A percentile compares a stretch with the other conserved stretches of the same genome.
Conservation (phyloP, 1,139 yeast species). For the Blastobotrys capitulatus region DNA sequence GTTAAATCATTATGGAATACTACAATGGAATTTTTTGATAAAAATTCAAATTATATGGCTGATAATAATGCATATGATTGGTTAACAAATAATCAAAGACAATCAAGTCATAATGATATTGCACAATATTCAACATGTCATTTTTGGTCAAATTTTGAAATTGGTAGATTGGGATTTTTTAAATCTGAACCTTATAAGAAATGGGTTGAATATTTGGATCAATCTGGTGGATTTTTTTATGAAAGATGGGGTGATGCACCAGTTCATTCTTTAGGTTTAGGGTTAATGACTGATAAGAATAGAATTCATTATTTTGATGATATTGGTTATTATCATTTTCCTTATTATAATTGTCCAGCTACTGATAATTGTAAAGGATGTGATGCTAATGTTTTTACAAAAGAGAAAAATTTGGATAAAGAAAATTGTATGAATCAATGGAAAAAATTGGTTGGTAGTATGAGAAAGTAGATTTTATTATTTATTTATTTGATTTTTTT, state of each 20-base stretch:
- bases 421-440: slow-evolving; percentile 75
- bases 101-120: slow-evolving; percentile 40
- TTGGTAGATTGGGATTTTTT: slow-evolving; percentile 76
- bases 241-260: slow-evolving; percentile 96
- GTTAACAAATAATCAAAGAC: slow-evolving; percentile 49
- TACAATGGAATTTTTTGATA: slow-evolving; percentile 51
- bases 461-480: neutral
- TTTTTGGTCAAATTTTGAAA: slow-evolving; percentile 82
- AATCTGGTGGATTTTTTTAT: slow-evolving; percentile 73
- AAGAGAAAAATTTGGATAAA: slow-evolving; percentile 42
- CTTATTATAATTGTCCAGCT: slow-evolving; percentile 69
- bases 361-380: slow-evolving; percentile 41
- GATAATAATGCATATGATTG: slow-evolving; percentile 67
- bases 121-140: slow-evolving; percentile 77
- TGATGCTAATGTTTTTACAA: slow-evolving; percentile 42
- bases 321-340: slow-evolving; percentile 70
- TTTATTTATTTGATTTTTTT: neutral
- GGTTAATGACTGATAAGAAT: slow-evolving; percentile 62
- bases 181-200: slow-evolving; percentile 57
- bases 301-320: slow-evolving; percentile 86
- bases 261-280: slow-evolving; percentile 71
- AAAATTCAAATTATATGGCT: slow-evolving; percentile 56
- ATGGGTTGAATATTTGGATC: slow-evolving; percentile 62
- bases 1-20: slow-evolving; percentile 64
- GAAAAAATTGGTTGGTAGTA: slow-evolving; percentile 25